Evolutionary conservation across 805 yeast genomes (phyloP).

Genomic region (Metschnikowia proteae): DNA sequence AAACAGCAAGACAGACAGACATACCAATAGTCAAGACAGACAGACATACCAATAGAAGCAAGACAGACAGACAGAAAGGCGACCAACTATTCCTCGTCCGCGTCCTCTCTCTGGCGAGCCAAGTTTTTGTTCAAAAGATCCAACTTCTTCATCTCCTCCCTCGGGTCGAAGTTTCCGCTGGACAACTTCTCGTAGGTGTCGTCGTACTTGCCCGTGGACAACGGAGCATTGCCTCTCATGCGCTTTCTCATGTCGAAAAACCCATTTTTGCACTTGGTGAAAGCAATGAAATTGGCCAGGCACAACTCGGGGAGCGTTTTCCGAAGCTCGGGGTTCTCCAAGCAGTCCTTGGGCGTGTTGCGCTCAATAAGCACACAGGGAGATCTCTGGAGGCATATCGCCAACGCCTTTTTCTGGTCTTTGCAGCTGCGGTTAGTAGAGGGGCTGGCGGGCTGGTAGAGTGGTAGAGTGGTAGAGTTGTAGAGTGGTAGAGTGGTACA

Average conservation of each 20-base stretch:
- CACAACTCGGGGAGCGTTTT: constrained; percentile 84
- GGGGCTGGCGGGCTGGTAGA: too few relatives aligned
- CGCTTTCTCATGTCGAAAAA: constrained; percentile 88
- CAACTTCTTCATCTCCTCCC: constrained; percentile 73
- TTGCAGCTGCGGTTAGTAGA: constrained; percentile 60
- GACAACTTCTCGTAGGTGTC: constrained; percentile 78
- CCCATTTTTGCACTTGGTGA: constrained; percentile 87
- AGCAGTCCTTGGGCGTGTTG: constrained; percentile 83
- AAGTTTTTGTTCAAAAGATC: constrained; percentile 54
- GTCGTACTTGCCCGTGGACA: constrained; percentile 89
- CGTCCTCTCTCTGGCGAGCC: constrained; percentile 26
- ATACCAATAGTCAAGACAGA: too few relatives aligned
- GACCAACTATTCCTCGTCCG: constrained; percentile 23
- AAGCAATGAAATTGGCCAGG: constrained; percentile 76
- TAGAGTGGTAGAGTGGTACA: too few relatives aligned
- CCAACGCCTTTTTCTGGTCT: constrained; percentile 92
- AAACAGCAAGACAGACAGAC: too few relatives aligned
- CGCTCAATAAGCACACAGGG: constrained; percentile 93
- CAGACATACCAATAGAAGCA: too few relatives aligned
- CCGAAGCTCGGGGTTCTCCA: constrained; percentile 73
- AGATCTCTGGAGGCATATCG: constrained; percentile 90
- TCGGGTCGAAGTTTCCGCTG: constrained; percentile 76
- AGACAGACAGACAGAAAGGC: too few relatives aligned
- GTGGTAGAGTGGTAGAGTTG: too few relatives aligned
- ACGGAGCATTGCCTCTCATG: constrained; percentile 89